Base-by-base conservation (phyloP, 2,329 filamentous ascomycete species). In the Colletotrichum phormii region DNA sequence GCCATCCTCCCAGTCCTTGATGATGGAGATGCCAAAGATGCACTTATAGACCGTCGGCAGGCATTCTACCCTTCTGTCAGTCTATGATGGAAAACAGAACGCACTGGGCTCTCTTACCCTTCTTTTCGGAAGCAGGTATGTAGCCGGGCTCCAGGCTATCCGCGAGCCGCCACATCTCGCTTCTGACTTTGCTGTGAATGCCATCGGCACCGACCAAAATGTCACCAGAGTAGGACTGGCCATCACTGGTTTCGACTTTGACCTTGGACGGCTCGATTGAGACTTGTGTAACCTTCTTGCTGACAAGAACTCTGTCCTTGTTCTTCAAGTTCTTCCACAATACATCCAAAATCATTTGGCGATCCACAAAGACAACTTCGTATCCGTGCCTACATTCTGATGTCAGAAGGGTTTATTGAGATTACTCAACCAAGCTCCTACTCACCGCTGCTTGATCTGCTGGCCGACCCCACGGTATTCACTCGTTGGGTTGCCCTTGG, bases 1-100 rank as follows among this genome's bases (percentile, higher is more conserved):
- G 8, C 7, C 51, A 24, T 76, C 75, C 78, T 29, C 72, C 73
- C 1, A 73, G 60, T 4, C 80, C 77, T 13, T 79, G 35, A 29
- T 79, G 69, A 68, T 26, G 3, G 82, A 79, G 15, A 84, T 84
- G 5, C 83, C 83, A 57, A 82, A 85, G n/a, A 80, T 80, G 74
- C 82, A 84, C 12, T 75, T 72, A 51, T 82, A 84, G 37, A 77
- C 61, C 5, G 67, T 69, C 3, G 67, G 60, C 9, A 69, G 53
- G 42, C 60, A 69, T 9, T 70, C 62, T 70, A 0, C 2, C 13
- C 5, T 7, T 6, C 1, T 6, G 63, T 57, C 15, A 65, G 26
- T 33, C 8, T 5, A 1, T 2, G 4, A 24, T 37, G 4, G n/a
- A 22, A 5, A 29, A 4, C 15, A 9, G 13, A 15, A 49, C 8